Evolutionary conservation across 2,329 filamentous ascomycete genomes (phyloP).

Genomic region (Chrysosporium queenslandicum): DNA sequence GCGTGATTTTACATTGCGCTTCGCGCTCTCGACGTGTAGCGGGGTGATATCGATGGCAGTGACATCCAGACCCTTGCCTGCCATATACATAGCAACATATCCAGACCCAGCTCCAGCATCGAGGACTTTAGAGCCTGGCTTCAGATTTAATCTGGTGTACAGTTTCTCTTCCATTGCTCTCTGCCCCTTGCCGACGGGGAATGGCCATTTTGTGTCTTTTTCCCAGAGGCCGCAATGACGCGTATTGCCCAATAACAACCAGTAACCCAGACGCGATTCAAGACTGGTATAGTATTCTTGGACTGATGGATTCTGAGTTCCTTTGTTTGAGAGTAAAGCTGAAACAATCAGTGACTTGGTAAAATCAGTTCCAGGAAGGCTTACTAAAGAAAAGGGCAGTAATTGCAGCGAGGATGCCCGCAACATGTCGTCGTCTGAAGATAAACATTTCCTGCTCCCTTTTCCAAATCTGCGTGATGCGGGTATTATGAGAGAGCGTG

Average conservation of each 20-base stretch:
- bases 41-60: conserved; percentile 43
- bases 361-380: background rate
- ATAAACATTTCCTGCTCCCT: background rate
- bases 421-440: background rate
- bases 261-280: conserved; percentile 30
- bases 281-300: conserved; percentile 3
- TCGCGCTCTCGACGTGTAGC: conserved; percentile 40
- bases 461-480: background rate
- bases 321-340: background rate
- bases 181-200: conserved; percentile 38
- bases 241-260: conserved; percentile 38
- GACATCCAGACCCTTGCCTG: conserved; percentile 34
- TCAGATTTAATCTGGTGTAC: conserved; percentile 30
- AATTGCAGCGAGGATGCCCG: background rate
- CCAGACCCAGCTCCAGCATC: conserved; percentile 46
- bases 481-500: background rate
- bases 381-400: background rate
- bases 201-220: conserved; percentile 40
- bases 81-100: conserved; percentile 43
- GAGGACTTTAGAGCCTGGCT: conserved; percentile 37
- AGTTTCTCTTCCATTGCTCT: conserved; percentile 45
- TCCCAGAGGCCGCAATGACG: conserved; percentile 45
- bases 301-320: background rate
- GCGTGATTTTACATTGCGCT: conserved; percentile 31
- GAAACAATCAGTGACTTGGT: background rate